Percentiles rank a stretch among this genome's conserved stretches.
These are phyloP conservation scores for Blumeria hordei DNA, from an alignment of 2,329 filamentous ascomycete species.

Conservation along the genomic window DNA sequence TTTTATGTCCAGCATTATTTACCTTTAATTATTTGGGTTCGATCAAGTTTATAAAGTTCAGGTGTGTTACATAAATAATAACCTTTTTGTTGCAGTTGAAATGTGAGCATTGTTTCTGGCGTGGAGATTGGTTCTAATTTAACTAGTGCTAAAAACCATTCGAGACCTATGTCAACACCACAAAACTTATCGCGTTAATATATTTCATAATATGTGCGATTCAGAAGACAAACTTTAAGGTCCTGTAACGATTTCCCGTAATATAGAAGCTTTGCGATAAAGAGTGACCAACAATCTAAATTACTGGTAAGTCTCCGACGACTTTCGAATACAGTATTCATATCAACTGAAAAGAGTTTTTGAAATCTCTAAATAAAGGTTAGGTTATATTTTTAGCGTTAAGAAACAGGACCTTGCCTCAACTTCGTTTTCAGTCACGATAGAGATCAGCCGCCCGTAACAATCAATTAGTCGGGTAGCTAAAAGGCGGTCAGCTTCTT, in stretches of 20 bases:
- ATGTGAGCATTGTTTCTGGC: background rate
- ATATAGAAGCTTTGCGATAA: conserved; percentile 25
- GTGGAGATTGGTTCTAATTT: conserved; percentile 16
- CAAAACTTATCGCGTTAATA: conserved; percentile 15
- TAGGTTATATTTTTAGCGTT: conserved; percentile 19
- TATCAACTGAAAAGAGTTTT: conserved; percentile 5
- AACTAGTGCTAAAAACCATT: conserved; percentile 30
- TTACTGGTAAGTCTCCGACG: conserved; percentile 21
- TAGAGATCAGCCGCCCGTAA: conserved; percentile 7
- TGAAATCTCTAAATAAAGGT: conserved; percentile 16
- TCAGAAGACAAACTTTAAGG: conserved; percentile 9
- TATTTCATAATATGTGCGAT: background rate
- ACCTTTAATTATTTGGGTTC: conserved; percentile 4
- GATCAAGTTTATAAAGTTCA: background rate
- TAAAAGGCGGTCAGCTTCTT: background rate
- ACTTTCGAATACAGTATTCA: conserved; percentile 13
- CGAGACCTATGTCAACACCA: conserved; percentile 19
- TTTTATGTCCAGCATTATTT: background rate
- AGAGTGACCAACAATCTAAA: conserved; percentile 26
- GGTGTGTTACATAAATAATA: conserved; percentile 4
- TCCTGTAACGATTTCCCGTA: conserved; percentile 19
- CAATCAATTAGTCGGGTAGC: conserved; percentile 4
- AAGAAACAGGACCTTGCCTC: conserved; percentile 4
- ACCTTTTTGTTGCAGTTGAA: conserved; percentile 5
- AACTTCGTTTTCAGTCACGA: conserved; percentile 7